These are phyloP conservation scores for Talaromyces rugulosus DNA, from an alignment of 2,329 filamentous ascomycete genomes.

Conservation along the genomic window DNA sequence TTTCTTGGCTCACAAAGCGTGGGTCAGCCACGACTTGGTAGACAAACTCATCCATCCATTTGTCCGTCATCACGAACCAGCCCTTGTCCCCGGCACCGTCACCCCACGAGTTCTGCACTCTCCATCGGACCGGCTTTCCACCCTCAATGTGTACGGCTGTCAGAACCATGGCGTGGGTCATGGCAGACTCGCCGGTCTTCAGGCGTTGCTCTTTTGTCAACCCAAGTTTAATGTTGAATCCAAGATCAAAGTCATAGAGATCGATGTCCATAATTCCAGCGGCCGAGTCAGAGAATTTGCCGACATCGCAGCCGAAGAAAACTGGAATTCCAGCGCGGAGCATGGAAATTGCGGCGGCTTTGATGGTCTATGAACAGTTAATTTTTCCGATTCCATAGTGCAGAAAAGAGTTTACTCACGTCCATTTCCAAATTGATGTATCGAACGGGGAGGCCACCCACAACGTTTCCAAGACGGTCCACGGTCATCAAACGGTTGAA, in stretches of 20 bases:
- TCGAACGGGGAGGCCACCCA: constrained; percentile 68
- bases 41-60: constrained; percentile 74
- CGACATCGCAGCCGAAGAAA: constrained; percentile 87
- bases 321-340: constrained; percentile 72
- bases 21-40: constrained; percentile 85
- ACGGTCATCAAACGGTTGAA: constrained; percentile 71
- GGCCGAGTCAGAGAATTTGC: constrained; percentile 67
- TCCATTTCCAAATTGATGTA: constrained; percentile 79
- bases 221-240: constrained; percentile 71
- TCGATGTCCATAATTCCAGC: constrained; percentile 76
- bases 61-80: constrained; percentile 86
- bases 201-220: constrained; percentile 74
- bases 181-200: constrained; percentile 68
- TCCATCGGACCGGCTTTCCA: constrained; percentile 68
- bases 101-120: constrained; percentile 86
- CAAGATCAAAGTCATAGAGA: constrained; percentile 74
- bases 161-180: constrained; percentile 92
- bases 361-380: constrained; percentile 51
- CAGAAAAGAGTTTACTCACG: constrained; percentile 17
- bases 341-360: constrained; percentile 70
- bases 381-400: not conserved
- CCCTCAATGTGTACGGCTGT: constrained; percentile 77
- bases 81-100: constrained; percentile 66
- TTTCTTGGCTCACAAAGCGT: constrained; percentile 59
- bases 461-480: constrained; percentile 73